Conservation (phyloP, 352 stramenopile genomes). For the Pythium guiyangense region DNA sequence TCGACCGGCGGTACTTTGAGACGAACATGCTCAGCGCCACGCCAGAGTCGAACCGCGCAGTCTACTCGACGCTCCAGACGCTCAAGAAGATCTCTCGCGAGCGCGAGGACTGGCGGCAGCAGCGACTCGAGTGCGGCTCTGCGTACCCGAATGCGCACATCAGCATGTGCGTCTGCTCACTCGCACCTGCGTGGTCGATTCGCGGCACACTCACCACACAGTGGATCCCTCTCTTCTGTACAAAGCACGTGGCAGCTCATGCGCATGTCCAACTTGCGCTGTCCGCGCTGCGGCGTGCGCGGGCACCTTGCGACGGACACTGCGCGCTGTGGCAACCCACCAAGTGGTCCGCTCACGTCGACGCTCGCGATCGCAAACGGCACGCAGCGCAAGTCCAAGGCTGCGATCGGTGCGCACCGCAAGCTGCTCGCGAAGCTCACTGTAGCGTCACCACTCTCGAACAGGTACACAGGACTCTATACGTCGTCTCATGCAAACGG, state of each 20-base stretch:
- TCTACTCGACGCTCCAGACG: constrained; percentile 32
- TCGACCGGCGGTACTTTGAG: constrained; percentile 61
- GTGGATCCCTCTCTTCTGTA: not conserved
- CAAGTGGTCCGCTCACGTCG: constrained; percentile 11
- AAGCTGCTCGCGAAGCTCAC: constrained; percentile 6
- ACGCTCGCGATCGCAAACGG: constrained; percentile 1
- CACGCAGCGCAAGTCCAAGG: constrained; percentile 6
- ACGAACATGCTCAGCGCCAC: constrained; percentile 45
- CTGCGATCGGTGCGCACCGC: not conserved
- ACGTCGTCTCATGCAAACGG: too few relatives aligned
- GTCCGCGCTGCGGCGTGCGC: constrained; percentile 47
- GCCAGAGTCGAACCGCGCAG: constrained; percentile 32
- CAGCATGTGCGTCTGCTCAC: constrained; percentile 41
- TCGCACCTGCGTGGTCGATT: too few relatives aligned
- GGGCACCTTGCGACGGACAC: constrained; percentile 50
- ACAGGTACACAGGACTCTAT: not conserved
- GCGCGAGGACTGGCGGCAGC: constrained; percentile 66
- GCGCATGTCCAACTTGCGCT: constrained; percentile 66
- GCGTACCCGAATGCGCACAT: constrained; percentile 66
- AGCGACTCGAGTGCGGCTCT: constrained; percentile 64
- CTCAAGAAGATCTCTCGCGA: constrained; percentile 44
- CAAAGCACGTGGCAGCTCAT: constrained; percentile 69
- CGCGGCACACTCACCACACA: too few relatives aligned
- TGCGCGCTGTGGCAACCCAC: constrained; percentile 30
- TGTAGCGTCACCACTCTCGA: not conserved